Evolutionary conservation across 2,329 filamentous ascomycete species (phyloP).

Genomic region (Curvularia eragrostidis): DNA sequence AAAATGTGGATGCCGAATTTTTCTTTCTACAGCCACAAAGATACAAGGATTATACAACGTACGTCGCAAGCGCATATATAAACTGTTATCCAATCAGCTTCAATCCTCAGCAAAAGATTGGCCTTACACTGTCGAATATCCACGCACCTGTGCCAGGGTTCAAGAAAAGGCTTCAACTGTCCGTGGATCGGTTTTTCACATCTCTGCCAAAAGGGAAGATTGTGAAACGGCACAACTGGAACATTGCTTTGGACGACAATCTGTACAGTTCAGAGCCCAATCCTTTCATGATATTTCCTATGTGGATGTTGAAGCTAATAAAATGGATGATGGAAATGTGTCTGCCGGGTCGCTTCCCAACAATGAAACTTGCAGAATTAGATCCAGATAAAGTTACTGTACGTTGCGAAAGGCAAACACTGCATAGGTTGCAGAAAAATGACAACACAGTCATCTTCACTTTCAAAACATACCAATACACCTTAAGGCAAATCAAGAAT

Average conservation of each 20-base stretch:
- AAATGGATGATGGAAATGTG: not conserved
- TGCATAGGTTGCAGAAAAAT: not conserved
- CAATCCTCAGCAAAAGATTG: not conserved
- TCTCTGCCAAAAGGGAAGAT: not conserved
- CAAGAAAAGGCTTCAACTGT: not conserved
- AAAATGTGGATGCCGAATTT: not conserved
- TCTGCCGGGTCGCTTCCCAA: not conserved
- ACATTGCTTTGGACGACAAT: not conserved
- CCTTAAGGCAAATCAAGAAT: not conserved
- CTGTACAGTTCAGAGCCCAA: not conserved
- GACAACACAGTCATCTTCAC: not conserved
- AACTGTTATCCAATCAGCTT: not conserved
- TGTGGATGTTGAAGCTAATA: not conserved
- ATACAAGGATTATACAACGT: not conserved
- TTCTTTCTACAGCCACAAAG: not conserved
- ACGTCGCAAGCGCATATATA: not conserved
- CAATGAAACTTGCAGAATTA: not conserved
- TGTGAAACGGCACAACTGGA: not conserved
- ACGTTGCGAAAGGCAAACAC: not conserved
- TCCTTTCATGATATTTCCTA: not conserved
- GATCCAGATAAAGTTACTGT: not conserved
- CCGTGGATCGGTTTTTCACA: not conserved
- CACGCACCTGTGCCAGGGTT: not conserved
- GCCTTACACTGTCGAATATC: not conserved
- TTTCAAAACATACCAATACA: not conserved